Conservation (phyloP, 768 basidiomycete species). For the Inosperma sp. region DNA sequence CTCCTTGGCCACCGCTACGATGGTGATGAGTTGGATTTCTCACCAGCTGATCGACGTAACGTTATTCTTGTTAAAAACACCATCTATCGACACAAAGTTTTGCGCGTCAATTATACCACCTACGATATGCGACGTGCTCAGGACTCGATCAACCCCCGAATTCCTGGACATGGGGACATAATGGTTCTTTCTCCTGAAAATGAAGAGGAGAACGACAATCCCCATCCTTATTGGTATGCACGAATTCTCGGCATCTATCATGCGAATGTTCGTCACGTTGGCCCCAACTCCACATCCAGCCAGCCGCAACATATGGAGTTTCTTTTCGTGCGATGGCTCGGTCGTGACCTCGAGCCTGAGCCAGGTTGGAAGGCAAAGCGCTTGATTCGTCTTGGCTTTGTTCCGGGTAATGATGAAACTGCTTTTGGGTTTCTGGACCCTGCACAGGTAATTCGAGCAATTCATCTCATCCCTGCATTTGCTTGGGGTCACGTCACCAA, state of each 20-base stretch:
- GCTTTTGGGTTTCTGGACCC: conserved; percentile 47
- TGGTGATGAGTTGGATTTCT: conserved; percentile 24
- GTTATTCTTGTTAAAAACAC: conserved; percentile 15
- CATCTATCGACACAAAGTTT: conserved; percentile 26
- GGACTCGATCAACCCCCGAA: conserved; percentile 35
- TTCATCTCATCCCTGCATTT: conserved; percentile 40
- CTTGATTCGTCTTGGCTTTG: conserved; percentile 36
- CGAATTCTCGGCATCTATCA: conserved; percentile 29
- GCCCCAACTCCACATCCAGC: background rate
- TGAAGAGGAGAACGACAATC: conserved; percentile 5
- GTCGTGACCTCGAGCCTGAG: conserved; percentile 16
- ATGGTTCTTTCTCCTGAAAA: conserved; percentile 24
- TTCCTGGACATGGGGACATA: conserved; percentile 26
- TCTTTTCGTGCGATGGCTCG: conserved; percentile 15
- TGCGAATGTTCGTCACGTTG: conserved; percentile 19
- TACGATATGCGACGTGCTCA: conserved; percentile 38
- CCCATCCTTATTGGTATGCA: conserved; percentile 31
- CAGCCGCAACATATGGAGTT: conserved; percentile 10
- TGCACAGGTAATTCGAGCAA: conserved; percentile 29
- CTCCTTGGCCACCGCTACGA: conserved; percentile 19
- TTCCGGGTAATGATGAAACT: conserved; percentile 21
- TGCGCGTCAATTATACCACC: conserved; percentile 37
- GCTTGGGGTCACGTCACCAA: conserved; percentile 14
- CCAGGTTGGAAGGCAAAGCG: conserved; percentile 27
- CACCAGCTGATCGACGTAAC: conserved; percentile 13